Percentiles rank a stretch among this genome's conserved stretches.
Evolutionary conservation across 108 stramenopile species (phyloP).

Genomic region (Craspedostauros australis): DNA sequence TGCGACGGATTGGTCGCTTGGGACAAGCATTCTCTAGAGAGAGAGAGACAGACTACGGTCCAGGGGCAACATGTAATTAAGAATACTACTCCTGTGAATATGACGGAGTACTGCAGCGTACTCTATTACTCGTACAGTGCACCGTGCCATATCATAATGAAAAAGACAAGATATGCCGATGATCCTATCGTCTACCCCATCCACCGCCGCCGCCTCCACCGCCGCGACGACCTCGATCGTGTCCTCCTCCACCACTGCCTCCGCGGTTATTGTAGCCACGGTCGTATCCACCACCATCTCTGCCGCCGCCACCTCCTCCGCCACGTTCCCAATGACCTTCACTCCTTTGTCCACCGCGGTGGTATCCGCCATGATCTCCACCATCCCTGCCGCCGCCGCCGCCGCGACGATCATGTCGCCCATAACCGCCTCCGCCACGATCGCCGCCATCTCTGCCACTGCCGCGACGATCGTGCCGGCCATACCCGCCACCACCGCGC

Average conservation of each 20-base stretch:
- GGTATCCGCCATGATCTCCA: slow-evolving; percentile 18
- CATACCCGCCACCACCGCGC: slow-evolving; percentile 6
- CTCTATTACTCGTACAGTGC: too few relatives aligned
- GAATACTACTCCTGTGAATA: too few relatives aligned
- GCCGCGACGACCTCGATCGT: slow-evolving; percentile 17
- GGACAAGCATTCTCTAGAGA: too few relatives aligned
- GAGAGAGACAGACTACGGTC: too few relatives aligned
- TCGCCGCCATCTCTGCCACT: slow-evolving; percentile 27
- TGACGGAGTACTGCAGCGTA: too few relatives aligned
- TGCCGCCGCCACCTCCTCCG: slow-evolving; percentile 15
- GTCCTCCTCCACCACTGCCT: slow-evolving; percentile 7
- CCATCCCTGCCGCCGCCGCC: slow-evolving; percentile 16
- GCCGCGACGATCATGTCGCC: slow-evolving; percentile 12
- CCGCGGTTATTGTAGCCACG: too few relatives aligned
- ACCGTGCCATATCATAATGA: too few relatives aligned
- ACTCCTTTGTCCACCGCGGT: slow-evolving; percentile 28
- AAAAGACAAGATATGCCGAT: too few relatives aligned
- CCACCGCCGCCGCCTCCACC: slow-evolving; percentile 1
- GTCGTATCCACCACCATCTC: slow-evolving; percentile 17
- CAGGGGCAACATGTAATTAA: too few relatives aligned
- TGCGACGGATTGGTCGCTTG: too few relatives aligned
- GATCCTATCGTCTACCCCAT: too few relatives aligned
- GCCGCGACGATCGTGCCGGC: slow-evolving; percentile 5
- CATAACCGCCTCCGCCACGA: slow-evolving; percentile 16
- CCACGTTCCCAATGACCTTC: slow-evolving; percentile 11